phyloP scores from a whole-genome alignment of 1,284 basidiomycete species.

The Ceratobasidium papillatum region DNA sequence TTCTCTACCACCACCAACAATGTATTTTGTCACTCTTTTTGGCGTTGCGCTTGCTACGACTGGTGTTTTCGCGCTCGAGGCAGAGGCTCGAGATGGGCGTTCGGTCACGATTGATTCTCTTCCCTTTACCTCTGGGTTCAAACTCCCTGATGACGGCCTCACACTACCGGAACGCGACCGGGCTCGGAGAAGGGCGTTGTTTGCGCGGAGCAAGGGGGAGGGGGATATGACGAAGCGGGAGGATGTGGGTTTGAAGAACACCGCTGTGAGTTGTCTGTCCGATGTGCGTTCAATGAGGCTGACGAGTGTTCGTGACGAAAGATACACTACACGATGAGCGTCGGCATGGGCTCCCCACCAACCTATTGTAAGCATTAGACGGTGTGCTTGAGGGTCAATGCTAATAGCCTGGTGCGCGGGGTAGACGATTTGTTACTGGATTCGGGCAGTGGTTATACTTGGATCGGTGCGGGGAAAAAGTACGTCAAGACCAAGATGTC shows the following conservation, averaged over 20 bases:
- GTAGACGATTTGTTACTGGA: constrained; percentile 33
- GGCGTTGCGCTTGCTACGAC: constrained; percentile 24
- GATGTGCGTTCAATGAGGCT: not conserved
- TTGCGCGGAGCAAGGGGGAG: not conserved
- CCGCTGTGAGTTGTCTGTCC: constrained; percentile 15
- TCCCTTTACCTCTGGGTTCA: constrained; percentile 20
- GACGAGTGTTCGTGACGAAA: not conserved
- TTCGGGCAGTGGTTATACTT: constrained; percentile 38
- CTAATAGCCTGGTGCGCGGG: not conserved
- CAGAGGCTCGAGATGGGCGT: not conserved
- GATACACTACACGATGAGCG: constrained; percentile 35
- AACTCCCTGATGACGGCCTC: not conserved
- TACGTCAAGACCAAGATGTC: constrained; percentile 29
- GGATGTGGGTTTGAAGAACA: constrained; percentile 26
- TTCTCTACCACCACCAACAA: constrained; percentile 8
- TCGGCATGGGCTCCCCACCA: constrained; percentile 33
- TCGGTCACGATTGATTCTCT: constrained; percentile 22
- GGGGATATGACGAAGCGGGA: not conserved
- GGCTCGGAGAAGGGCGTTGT: constrained; percentile 22
- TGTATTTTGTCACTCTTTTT: constrained; percentile 25
- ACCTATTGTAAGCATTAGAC: constrained; percentile 15
- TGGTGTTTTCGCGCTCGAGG: not conserved
- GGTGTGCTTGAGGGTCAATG: too few species aligned
- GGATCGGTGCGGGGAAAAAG: constrained; percentile 36
- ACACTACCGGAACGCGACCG: constrained; percentile 25